Evolutionary conservation across 2,329 filamentous ascomycete species (phyloP), one percentile per base, ranked within the genome.

Genomic region (Sphaerulina vaccinii): DNA sequence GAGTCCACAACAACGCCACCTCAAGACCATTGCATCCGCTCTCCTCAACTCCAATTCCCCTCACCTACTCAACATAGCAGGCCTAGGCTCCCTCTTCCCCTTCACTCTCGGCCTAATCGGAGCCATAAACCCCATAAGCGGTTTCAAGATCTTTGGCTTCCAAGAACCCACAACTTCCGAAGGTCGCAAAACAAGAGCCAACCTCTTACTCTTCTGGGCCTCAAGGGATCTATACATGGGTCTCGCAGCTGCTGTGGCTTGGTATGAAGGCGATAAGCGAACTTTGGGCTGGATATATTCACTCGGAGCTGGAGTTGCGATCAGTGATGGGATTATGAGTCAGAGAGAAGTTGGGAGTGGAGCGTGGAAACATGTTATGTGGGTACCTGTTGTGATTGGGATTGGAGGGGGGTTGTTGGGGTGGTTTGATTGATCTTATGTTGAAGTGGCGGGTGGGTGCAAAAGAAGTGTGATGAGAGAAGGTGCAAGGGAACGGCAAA

Each of bases 361-460:
- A 15, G 48, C 41, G 13, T 51, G 52, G 48, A 48, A 51, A 21
- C 47, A 54, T 40, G 18, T 43, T 2, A 46, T 45, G 21, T 51
- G 47, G 42, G 29, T 45, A 19, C 52, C 52, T 16, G 37, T 54
- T 5, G 42, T 54, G 2, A 32, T 35, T 3, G 47, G 19, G 3
- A 37, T 51, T 7, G 47, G 24, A 2, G 52, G 47, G 13, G 52
- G 33, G 0, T 38, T 51, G 37, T 48, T 54, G 47, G 52, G 48
- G 36, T 47, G 52, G 47, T 51, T 54, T 33, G 52, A 54, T 47
- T 52, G 18, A 44, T n/a, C n/a, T n/a, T n/a, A n/a, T n/a, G n/a
- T n/a, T n/a, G n/a, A n/a, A n/a, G n/a, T n/a, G n/a, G n/a, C n/a
- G n/a, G n/a, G n/a, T n/a, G n/a, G n/a, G n/a, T n/a, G n/a, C n/a